phyloP scores from a whole-genome alignment of 2,329 filamentous ascomycete genomes.

The Westerdykella ornata region DNA sequence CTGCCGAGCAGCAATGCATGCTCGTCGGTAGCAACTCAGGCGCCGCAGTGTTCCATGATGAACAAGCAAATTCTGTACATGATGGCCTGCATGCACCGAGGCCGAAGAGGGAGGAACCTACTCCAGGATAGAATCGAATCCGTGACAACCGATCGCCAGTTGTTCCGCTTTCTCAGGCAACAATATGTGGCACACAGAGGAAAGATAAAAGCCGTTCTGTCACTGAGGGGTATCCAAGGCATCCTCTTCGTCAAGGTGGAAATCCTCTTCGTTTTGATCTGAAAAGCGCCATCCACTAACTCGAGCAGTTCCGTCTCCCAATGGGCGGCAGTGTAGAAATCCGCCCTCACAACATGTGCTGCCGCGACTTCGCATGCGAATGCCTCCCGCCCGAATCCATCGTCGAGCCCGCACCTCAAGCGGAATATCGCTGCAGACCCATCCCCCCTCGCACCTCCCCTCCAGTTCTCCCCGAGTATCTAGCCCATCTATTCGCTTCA shows the following conservation, averaged over 20 bases:
- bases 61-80: constrained; percentile 12
- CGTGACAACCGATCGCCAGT: constrained; percentile 12
- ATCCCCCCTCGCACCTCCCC: constrained; percentile 15
- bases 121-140: constrained; percentile 15
- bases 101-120: constrained; percentile 8
- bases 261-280: background rate
- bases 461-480: constrained; percentile 16
- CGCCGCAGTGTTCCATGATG: background rate
- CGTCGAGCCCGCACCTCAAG: constrained; percentile 16
- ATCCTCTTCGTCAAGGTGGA: constrained; percentile 18
- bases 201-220: constrained; percentile 6
- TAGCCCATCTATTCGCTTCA: constrained; percentile 14
- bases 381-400: constrained; percentile 17
- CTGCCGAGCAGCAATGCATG: constrained; percentile 9
- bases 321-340: constrained; percentile 18
- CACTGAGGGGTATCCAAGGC: constrained; percentile 13
- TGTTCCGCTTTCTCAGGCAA: constrained; percentile 14
- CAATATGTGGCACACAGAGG: constrained; percentile 10
- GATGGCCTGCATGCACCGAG: constrained; percentile 15
- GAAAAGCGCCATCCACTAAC: background rate
- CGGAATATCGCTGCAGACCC: constrained; percentile 21
- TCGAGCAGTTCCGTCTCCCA: constrained; percentile 8
- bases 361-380: constrained; percentile 9
- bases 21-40: background rate
- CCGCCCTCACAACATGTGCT: constrained; percentile 13